Evolutionary conservation across 2,329 filamentous ascomycete species (phyloP), one percentile per base, ranked within the genome.

Genomic region (Thelonectria discophora): DNA sequence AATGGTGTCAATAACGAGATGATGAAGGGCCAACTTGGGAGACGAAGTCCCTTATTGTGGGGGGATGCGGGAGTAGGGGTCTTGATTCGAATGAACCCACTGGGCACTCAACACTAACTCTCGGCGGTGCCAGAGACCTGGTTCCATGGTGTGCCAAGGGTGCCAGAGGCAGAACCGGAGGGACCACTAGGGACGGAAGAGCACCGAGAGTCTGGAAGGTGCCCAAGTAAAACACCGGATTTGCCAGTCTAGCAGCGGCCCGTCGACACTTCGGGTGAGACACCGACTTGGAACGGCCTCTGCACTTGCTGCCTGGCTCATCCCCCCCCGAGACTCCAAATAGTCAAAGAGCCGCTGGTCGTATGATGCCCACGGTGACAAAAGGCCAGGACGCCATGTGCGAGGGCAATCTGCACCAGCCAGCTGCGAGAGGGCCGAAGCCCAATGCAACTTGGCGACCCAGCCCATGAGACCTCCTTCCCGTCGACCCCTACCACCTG

Each of bases 381-480:
- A 46, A 51, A 46, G 34, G 13, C 51, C 48, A 59, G 55, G 58
- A 64, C 62, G 49, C 64, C 60, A 60, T 65, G 60, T 42, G 60
- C 47, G 59, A 50, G 62, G 55, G 32, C 55, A 65, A 58, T 55
- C 57, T 70, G 67, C 69, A 66, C 65, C 69, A 70, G 47, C 65
- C 69, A 70, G 47, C 64, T 58, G 60, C 60, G 62, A 70, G 62
- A 69, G 21, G 62, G 60, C 62, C 66, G 62, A 62, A 64, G 67
- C 57, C 55, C 59, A 60, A 72, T 71, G 66, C 59, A 69, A 72
- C 68, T 67, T 67, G 62, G 68, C 55, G 69, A 66, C 68, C 65
- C 63, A 65, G 60, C 58, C 69, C 62, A 67, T 63, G 51, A 69
- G 62, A 62, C 64, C 63, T 68, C 59, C 67, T 64, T 68, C 57